Evolutionary conservation across 2,329 filamentous ascomycete species (phyloP).

Genomic region (Allantophomopsis lycopodina): DNA sequence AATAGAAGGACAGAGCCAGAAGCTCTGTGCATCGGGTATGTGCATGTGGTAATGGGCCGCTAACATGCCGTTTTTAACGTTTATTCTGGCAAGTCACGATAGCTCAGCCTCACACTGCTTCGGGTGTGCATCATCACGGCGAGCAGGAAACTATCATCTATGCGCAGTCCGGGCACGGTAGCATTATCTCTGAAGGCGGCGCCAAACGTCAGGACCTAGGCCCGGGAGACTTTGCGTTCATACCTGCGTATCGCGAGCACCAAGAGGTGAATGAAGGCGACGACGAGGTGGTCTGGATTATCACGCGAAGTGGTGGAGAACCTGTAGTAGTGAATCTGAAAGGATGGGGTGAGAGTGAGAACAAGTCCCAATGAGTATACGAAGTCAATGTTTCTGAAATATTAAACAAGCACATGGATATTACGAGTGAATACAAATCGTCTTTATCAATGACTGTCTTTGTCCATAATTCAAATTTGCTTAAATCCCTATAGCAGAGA

Average conservation of each 20-base stretch:
- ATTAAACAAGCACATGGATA: too few relatives aligned
- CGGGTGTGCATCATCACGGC: conserved; percentile 55
- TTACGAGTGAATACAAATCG: too few relatives aligned
- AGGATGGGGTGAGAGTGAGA: conserved; percentile 38
- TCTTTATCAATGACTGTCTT: too few relatives aligned
- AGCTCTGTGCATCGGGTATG: conserved; percentile 50
- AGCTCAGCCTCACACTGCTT: conserved; percentile 45
- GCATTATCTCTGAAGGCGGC: conserved; percentile 40
- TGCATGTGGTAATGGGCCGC: too few relatives aligned
- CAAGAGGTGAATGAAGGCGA: conserved; percentile 55
- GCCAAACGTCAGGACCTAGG: conserved; percentile 41
- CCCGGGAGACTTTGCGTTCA: conserved; percentile 55
- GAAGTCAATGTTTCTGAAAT: too few relatives aligned
- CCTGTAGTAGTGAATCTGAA: conserved; percentile 49
- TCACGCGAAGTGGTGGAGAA: conserved; percentile 45
- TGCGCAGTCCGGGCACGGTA: conserved; percentile 44
- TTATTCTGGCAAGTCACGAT: conserved; percentile 34
- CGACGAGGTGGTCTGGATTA: conserved; percentile 49
- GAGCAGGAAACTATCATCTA: conserved; percentile 61
- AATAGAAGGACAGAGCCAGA: conserved; percentile 48
- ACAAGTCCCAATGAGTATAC: too few relatives aligned
- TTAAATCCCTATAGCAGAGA: too few relatives aligned
- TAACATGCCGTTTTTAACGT: too few relatives aligned
- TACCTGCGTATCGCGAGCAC: conserved; percentile 59
- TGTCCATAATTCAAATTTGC: too few relatives aligned